phyloP scores from a whole-genome alignment of 768 basidiomycete species.

The Pulveroboletus ravenelii region DNA sequence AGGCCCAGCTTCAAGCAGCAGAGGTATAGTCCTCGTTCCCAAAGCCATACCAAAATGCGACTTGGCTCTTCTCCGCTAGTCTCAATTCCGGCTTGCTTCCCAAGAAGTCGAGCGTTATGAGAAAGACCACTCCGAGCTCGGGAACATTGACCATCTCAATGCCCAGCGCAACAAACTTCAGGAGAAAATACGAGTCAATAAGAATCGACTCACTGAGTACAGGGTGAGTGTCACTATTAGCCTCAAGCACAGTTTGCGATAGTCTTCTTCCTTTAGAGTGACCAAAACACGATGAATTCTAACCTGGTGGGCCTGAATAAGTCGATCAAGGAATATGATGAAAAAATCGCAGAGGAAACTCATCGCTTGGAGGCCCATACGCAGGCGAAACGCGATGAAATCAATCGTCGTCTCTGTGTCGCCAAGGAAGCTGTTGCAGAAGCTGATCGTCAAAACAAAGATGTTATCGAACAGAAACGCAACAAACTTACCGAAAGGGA shows the following conservation, averaged over 20 bases:
- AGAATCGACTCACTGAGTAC: constrained; percentile 37
- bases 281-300: constrained; percentile 47
- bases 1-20: constrained; percentile 35
- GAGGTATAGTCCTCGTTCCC: constrained; percentile 30
- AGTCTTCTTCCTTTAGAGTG: constrained; percentile 34
- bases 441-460: constrained; percentile 34
- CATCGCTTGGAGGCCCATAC: constrained; percentile 50
- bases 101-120: constrained; percentile 37
- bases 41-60: not conserved
- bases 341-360: constrained; percentile 51
- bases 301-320: constrained; percentile 33
- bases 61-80: constrained; percentile 19
- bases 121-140: constrained; percentile 37
- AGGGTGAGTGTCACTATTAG: constrained; percentile 34
- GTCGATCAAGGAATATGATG: constrained; percentile 34
- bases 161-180: constrained; percentile 32
- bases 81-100: constrained; percentile 30
- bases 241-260: constrained; percentile 1
- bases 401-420: constrained; percentile 45
- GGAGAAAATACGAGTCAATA: constrained; percentile 44
- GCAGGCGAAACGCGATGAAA: constrained; percentile 59
- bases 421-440: constrained; percentile 38
- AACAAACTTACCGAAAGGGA: constrained; percentile 29
- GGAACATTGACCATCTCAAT: constrained; percentile 45
- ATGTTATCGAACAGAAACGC: constrained; percentile 32